Evolutionary conservation across 257 asterid genomes (phyloP), one percentile per base, ranked within the genome.

Genomic region (Gentiana straminea): DNA sequence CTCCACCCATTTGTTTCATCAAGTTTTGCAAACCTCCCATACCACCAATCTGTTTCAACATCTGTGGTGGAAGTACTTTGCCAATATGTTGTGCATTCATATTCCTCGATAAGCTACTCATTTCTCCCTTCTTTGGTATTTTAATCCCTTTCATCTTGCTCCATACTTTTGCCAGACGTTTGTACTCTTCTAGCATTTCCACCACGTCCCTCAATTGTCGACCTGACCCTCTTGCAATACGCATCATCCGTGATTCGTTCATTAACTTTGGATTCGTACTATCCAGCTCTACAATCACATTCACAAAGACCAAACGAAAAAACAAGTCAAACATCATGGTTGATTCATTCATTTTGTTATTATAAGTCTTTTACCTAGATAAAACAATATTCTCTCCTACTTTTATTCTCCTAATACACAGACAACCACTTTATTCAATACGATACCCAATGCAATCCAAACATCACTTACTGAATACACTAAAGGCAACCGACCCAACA

Each of bases 131-230:
- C 89, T 83, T 92, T 8, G 99, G 96, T 15, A 91, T 91, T 83
- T 84, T 91, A 4, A 90, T 89, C 3, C 98, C 98, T 78, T 90
- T 90, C 98, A 86, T 86, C 84, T 91, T 87, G 83, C 96, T 81
- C 84, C 94, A 91, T 39, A 84, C 70, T 86, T 91, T 87, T 39
- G 95, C 95, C 49, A 81, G 81, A 39, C 94, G 73, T 74, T 87
- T 91, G 90, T 82, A 86, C 75, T 91, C 95, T 69, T 91, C 98
- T 65, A 91, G 37, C 96, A 91, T 84, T 38, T 91, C 96, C 96
- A 81, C 77, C 50, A 84, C 98, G 15, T 91, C 96, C 62, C 81
- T 70, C 46, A 84, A 55, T 1, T 72, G 87, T 10, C 94, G 89
- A 50, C 98, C 98, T 4, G 84, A 71, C 8, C 98, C 98, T 71